Conservation (phyloP, 2,329 filamentous ascomycete species). For the Phyllosticta citribraziliensis region DNA sequence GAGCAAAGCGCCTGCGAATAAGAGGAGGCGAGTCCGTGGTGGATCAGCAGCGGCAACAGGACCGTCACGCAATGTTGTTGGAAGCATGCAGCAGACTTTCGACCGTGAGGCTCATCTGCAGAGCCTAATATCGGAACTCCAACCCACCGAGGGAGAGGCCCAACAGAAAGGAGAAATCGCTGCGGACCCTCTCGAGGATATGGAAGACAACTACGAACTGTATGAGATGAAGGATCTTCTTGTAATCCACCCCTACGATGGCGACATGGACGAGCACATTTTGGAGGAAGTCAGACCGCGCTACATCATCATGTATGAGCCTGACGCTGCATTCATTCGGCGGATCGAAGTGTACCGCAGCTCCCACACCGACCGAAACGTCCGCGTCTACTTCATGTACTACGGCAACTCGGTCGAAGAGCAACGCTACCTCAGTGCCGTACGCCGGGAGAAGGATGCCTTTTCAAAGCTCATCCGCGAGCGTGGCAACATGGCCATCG, state of each 20-base stretch:
- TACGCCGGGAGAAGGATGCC: slow-evolving; percentile 90
- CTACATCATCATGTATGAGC: slow-evolving; percentile 98
- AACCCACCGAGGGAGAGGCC: slow-evolving; percentile 68
- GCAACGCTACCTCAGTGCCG: slow-evolving; percentile 79
- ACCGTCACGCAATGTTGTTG: slow-evolving; percentile 57
- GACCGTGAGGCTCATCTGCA: slow-evolving; percentile 78
- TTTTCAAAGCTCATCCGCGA: slow-evolving; percentile 94
- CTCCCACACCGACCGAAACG: slow-evolving; percentile 79
- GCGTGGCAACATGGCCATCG: slow-evolving; percentile 83
- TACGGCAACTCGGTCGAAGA: slow-evolving; percentile 93
- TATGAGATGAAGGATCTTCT: slow-evolving; percentile 87
- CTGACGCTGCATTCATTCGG: slow-evolving; percentile 86
- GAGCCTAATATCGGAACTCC: slow-evolving; percentile 70
- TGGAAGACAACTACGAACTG: slow-evolving; percentile 85
- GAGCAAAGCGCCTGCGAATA: slow-evolving; percentile 67
- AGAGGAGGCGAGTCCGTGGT: slow-evolving; percentile 74
- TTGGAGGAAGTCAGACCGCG: slow-evolving; percentile 86
- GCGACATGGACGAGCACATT: slow-evolving; percentile 92
- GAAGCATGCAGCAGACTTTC: slow-evolving; percentile 53
- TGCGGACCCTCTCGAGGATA: slow-evolving; percentile 73
- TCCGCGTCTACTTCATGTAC: slow-evolving; percentile 93
- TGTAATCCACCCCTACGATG: slow-evolving; percentile 86
- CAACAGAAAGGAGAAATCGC: slow-evolving; percentile 66
- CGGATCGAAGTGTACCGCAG: slow-evolving; percentile 92
- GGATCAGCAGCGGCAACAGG: slow-evolving; percentile 53